Evolutionary conservation across 2,329 filamentous ascomycete species (phyloP).

Genomic region (Piedraia hortae): DNA sequence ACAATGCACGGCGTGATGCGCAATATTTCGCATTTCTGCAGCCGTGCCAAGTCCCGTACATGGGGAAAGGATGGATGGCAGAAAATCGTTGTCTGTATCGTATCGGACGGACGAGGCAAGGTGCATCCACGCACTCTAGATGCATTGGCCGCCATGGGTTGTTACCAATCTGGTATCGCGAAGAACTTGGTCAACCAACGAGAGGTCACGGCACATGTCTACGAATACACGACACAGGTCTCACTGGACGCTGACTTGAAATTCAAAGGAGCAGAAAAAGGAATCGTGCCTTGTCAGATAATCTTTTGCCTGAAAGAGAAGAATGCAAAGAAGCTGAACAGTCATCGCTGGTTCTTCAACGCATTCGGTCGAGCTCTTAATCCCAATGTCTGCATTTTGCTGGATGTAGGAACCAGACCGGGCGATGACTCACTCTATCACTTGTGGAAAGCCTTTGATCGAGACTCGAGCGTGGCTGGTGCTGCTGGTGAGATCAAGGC

Average conservation of each 20-base stretch:
- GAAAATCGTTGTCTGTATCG: slow-evolving; percentile 94
- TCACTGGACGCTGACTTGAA: slow-evolving; percentile 86
- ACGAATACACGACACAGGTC: slow-evolving; percentile 96
- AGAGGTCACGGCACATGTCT: slow-evolving; percentile 86
- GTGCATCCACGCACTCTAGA: slow-evolving; percentile 85
- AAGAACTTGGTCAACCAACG: slow-evolving; percentile 96
- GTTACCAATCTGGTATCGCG: slow-evolving; percentile 93
- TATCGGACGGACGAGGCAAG: slow-evolving; percentile 78
- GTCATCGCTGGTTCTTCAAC: slow-evolving; percentile 98
- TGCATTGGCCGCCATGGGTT: slow-evolving; percentile 81
- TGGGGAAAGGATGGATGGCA: slow-evolving; percentile 97
- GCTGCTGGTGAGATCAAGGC: slow-evolving; percentile 95
- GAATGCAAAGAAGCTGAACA: slow-evolving; percentile 94
- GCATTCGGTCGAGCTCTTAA: slow-evolving; percentile 80
- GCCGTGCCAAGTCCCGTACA: slow-evolving; percentile 65
- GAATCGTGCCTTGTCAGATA: slow-evolving; percentile 91
- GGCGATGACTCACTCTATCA: slow-evolving; percentile 82
- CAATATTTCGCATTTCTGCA: slow-evolving; percentile 92
- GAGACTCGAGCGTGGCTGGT: slow-evolving; percentile 86
- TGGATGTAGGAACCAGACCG: slow-evolving; percentile 87
- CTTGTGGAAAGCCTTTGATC: slow-evolving; percentile 96
- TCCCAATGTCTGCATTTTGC: slow-evolving; percentile 85
- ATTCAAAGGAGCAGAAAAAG: slow-evolving; percentile 97
- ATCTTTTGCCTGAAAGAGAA: slow-evolving; percentile 97
- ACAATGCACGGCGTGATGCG: slow-evolving; percentile 99